A percentile compares a stretch with the other conserved stretches of the same genome.
phyloP scores from a whole-genome alignment of 176 grass and related monocot genomes.

The Dactylis glomerata region DNA sequence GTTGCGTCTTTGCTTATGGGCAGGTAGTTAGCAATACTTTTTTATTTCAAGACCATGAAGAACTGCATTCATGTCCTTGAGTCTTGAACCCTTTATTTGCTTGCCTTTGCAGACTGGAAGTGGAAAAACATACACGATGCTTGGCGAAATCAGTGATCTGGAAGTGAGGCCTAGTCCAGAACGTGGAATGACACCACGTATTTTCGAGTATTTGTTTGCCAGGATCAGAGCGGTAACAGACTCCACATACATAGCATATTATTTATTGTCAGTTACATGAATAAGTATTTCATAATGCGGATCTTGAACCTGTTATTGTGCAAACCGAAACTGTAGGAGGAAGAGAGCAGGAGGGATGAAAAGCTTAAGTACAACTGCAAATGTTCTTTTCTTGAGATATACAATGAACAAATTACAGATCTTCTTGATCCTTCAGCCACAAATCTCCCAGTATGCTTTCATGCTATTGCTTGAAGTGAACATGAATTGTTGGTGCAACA shows the following conservation, averaged over 20 bases:
- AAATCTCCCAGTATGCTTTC: conserved; percentile 75
- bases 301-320: conserved; percentile 6
- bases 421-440: conserved; percentile 85
- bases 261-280: not conserved
- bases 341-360: conserved; percentile 96
- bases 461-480: conserved; percentile 19
- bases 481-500: conserved; percentile 5
- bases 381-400: conserved; percentile 97
- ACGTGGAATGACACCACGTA: conserved; percentile 89
- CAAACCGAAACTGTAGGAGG: conserved; percentile 53
- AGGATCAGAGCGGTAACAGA: conserved; percentile 88
- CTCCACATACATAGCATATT: not conserved
- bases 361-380: conserved; percentile 97
- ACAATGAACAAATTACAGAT: conserved; percentile 99
- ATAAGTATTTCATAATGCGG: not conserved
- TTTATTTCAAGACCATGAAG: conserved; percentile 21
- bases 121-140: conserved; percentile 97
- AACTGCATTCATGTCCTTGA: not conserved
- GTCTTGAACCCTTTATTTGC: conserved; percentile 17
- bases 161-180: conserved; percentile 77
- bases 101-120: conserved; percentile 73
- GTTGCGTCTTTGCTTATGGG: conserved; percentile 97
- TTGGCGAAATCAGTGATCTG: conserved; percentile 82
- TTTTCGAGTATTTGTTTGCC: conserved; percentile 96
- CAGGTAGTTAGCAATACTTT: conserved; percentile 55